Base-by-base conservation (phyloP, 371 early-diverging fungal species). In the Umbelopsis sp. region DNA sequence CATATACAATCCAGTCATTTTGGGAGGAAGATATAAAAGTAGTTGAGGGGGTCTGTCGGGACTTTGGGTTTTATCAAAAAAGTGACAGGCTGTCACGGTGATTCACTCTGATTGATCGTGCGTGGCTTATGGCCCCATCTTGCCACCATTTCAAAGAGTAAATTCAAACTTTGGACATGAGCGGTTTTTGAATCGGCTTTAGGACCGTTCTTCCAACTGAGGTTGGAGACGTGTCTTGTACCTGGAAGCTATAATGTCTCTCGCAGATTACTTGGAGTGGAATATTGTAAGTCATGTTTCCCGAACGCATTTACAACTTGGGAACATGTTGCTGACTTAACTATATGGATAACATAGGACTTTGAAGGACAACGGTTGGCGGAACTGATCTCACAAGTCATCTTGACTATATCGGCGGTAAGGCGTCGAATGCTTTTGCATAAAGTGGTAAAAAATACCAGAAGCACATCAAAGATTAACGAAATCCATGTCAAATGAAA, bases 1-100 rank as follows among this genome's bases (percentile, higher is more conserved):
- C 67, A 95, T 87, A 77, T 92, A 94, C 70, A 86, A 78, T 52
- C 83, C 84, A 24, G 82, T 63, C 89, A 89, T 89, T 52, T 64
- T 72, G 50, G 22, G 22, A 20, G 22, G 25, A 51, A 24, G 10
- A 51, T 18, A 51, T 57, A 57, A 32, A 9, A 29, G 16, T 57
- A 57, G 16, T 12, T 37, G 57, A 22, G 57, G 18, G 10, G 53
- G 22, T 41, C 7, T 41, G 41, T 41, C 41, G 41, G 41, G 41
- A 1, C 41, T 41, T 41, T 41, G 10, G 57, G 32, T 18, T 35
- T 29, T 57, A 35, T 35, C 29, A 35, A 53, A 29, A 22, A 12
- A 8, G 18, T 57, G 18, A 35, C 29, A 35, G 29, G 18, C 35
- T 57, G 35, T 57, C 35, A 57, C 57, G 32, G 57, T 57, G 57